Conservation (phyloP, 768 basidiomycete species). For the Coprinellus aureogranulatus region DNA sequence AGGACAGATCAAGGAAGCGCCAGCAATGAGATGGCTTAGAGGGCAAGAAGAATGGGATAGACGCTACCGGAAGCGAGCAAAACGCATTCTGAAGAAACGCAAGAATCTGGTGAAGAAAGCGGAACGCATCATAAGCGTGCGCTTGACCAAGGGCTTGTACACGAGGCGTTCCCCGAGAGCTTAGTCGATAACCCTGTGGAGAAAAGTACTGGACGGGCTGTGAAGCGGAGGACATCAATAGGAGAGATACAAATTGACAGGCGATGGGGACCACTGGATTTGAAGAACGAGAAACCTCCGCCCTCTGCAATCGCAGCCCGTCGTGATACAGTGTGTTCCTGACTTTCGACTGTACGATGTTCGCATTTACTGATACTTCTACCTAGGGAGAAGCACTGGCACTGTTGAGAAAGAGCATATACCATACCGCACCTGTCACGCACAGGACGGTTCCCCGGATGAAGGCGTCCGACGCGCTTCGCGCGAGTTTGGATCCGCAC, state of each 20-base stretch:
- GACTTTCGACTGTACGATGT: too few relatives aligned
- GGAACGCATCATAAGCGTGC: conserved; percentile 44
- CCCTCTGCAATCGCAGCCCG: conserved; percentile 69
- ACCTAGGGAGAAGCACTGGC: conserved; percentile 52
- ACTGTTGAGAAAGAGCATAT: conserved; percentile 54
- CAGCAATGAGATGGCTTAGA: conserved; percentile 61
- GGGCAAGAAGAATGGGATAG: conserved; percentile 65
- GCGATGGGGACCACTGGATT: conserved; percentile 55
- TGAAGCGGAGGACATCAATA: conserved; percentile 10
- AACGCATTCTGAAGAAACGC: conserved; percentile 43
- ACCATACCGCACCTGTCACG: conserved; percentile 53
- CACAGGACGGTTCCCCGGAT: conserved; percentile 51
- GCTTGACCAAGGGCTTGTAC: conserved; percentile 43
- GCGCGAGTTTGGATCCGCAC: conserved; percentile 48
- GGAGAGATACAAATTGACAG: conserved; percentile 38
- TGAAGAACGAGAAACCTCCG: conserved; percentile 68
- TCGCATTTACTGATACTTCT: too few relatives aligned
- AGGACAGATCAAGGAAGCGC: conserved; percentile 72
- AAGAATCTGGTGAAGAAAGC: conserved; percentile 46
- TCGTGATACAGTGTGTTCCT: conserved; percentile 55
- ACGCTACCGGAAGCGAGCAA: conserved; percentile 41
- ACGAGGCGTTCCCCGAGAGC: conserved; percentile 11
- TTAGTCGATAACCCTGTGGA: background rate
- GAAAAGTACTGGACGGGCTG: background rate
- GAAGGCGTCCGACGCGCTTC: conserved; percentile 41